Evolutionary conservation across 495 filamentous ascomycete genomes (phyloP), one percentile per base, ranked within the genome.

Genomic region (Xylaria palmicola): DNA sequence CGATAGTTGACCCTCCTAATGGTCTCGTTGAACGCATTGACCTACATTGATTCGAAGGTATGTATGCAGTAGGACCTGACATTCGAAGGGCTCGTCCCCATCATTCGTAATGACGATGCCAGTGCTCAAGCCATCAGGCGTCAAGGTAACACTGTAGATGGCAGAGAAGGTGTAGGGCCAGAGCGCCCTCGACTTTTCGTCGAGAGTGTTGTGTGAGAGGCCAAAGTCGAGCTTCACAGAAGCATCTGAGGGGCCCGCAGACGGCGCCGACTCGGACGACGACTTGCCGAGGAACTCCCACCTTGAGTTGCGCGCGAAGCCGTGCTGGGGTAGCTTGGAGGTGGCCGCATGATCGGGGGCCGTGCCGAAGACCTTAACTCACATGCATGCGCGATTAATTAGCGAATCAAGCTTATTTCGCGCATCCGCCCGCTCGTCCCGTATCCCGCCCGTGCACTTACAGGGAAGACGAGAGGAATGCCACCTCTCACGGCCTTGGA

Each of bases 391-490:
- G 40, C 15, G 17, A 24, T 45, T 36, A 19, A 53, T 60, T 60
- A 63, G 55, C 55, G 52, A 56, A 40, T 29, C 13, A 1, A 3
- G 41, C 41, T 45, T 44, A 51, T 47, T 45, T 27, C 37, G 4
- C 30, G 24, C 26, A 12, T 1, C n/a, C n/a, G 50, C 3, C 8
- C 6, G 36, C 10, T 43, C 20, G 1, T 13, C 6, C 22, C 22
- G 37, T 43, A 13, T 50, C 19, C 20, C 1, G 15, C 30, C 52
- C 17, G 15, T 22, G 12, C 49, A 81, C 87, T 64, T 80, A 96
- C 93, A 19, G 95, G 95, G 72, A 99, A 99, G 3, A 99, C 95
- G 32, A 99, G 75, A 7, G 95, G 95, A 62, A 99, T 90, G 6
- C 95, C 89, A 13, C 89, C 89, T 62, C 89, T 70, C 30, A 91